These are phyloP conservation scores for Apiospora hydei DNA, from an alignment of 2,329 filamentous ascomycete genomes.

Conservation along the genomic window DNA sequence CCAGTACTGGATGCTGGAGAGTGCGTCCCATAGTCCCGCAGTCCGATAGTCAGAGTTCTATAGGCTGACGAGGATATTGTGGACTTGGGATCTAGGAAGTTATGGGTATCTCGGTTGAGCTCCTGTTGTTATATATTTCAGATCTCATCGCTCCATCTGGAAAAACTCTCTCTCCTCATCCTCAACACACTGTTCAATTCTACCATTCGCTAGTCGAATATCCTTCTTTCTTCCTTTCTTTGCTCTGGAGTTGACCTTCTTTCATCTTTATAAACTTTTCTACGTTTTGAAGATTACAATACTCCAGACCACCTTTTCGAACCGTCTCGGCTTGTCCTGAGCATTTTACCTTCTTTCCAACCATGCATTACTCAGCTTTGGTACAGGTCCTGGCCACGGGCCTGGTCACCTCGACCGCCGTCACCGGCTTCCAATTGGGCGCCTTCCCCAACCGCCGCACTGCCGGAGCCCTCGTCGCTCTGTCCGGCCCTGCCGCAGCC, in stretches of 20 bases:
- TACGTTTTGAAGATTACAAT: slow-evolving; percentile 1
- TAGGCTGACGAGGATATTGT: slow-evolving; percentile 2
- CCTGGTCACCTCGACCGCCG: slow-evolving; percentile 20
- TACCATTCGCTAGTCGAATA: slow-evolving; percentile 20
- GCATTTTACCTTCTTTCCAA: slow-evolving; percentile 16
- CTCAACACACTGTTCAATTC: slow-evolving; percentile 11
- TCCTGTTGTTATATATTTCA: slow-evolving; percentile 1
- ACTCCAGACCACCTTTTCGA: slow-evolving; percentile 10
- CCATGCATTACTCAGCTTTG: slow-evolving; percentile 20
- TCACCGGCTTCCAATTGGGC: slow-evolving; percentile 10
- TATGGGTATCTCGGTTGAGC: neutral
- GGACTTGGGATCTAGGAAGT: slow-evolving; percentile 4
- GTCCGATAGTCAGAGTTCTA: neutral
- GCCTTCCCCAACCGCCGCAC: slow-evolving; percentile 6
- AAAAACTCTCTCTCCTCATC: slow-evolving; percentile 1
- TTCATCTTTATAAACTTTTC: neutral
- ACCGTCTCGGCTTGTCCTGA: slow-evolving; percentile 17
- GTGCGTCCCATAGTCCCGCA: neutral
- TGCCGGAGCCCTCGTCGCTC: neutral
- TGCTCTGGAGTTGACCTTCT: slow-evolving; percentile 20
- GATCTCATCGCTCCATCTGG: slow-evolving; percentile 2
- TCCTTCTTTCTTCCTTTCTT: slow-evolving; percentile 19
- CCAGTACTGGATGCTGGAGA: neutral
- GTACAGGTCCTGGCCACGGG: slow-evolving; percentile 10
- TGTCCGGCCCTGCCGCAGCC: slow-evolving; percentile 7